Percentiles rank a stretch among this genome's conserved stretches.
phyloP scores from a whole-genome alignment of 768 basidiomycete species.

The Mycena amicta region DNA sequence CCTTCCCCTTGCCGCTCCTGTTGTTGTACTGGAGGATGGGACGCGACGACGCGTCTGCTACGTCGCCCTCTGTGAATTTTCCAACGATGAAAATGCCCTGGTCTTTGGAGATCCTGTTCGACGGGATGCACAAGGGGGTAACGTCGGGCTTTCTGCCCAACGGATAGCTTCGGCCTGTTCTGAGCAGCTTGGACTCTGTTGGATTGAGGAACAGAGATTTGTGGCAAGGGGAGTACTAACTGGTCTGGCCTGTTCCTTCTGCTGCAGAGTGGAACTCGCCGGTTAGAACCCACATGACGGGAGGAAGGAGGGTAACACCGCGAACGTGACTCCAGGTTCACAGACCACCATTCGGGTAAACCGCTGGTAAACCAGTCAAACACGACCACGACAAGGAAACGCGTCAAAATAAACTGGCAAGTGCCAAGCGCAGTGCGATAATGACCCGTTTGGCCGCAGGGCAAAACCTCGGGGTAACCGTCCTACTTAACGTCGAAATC shows the following conservation, averaged over 20 bases:
- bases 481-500: slow-evolving; percentile 1
- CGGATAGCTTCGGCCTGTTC: slow-evolving; percentile 53
- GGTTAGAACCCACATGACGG: slow-evolving; percentile 54
- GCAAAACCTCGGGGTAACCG: background rate
- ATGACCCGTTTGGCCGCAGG: background rate
- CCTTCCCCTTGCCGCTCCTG: slow-evolving; percentile 43
- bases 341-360: background rate
- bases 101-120: slow-evolving; percentile 65
- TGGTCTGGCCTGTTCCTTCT: slow-evolving; percentile 27
- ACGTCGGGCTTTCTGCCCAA: slow-evolving; percentile 58
- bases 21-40: slow-evolving; percentile 54
- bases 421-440: background rate
- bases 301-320: background rate
- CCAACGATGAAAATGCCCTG: slow-evolving; percentile 64
- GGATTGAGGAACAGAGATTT: background rate
- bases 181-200: slow-evolving; percentile 57
- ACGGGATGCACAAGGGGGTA: slow-evolving; percentile 48
- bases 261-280: slow-evolving; percentile 52
- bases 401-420: background rate
- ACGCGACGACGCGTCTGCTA: slow-evolving; percentile 49
- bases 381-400: too few species aligned
- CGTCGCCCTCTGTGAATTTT: slow-evolving; percentile 50
- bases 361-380: too few species aligned
- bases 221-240: background rate
- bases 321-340: too few species aligned